Base-by-base conservation (phyloP, 331 rosid genomes). In the Cydonia oblonga region DNA sequence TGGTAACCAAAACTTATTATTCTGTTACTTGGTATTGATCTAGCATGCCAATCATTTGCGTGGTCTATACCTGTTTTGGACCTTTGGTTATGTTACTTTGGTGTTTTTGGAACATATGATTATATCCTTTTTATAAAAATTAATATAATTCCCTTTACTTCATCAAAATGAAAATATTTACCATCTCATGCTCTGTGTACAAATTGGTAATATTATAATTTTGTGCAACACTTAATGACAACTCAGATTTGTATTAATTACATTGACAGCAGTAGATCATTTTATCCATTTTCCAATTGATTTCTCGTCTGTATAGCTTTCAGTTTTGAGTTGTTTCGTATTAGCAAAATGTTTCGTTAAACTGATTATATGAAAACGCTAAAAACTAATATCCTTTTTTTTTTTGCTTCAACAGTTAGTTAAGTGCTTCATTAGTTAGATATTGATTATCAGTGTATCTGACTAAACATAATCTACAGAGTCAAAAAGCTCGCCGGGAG, bases 401-500 rank as follows among this genome's bases (percentile, higher is more conserved):
- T 16, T 65, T 35, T 35, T 9, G 51, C 71, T 29, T 19, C 73
- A 30, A 19, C 38, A 68, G 64, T 75, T 72, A 9, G 42, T 35
- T 35, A 33, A 74, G 30, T 79, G 12, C 75, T 82, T 75, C 54
- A 26, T 75, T 63, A 61, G 44, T 51, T 52, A 38, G 66, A 67
- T 75, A 64, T 71, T 72, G 68, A 72, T 76, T 73, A 35, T 38
- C 19, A 56, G 23, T 79, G 44, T 57, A 72, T 77, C 59, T 79
- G 66, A 70, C 76, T 68, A 40, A 40, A 69, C 23, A 30, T 30
- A 4, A 52, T 74, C 32, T 80, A 65, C 86, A 95, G 99, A 91
- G 84, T 87, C 97, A 95, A 81, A 95, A 88, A 81, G 78, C 91
- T 71, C 96, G 99, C 60, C 92, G 96, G 60, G 99, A 95, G 82